These are phyloP conservation scores for Tolypocladium ovalisporum DNA, from an alignment of 2,329 filamentous ascomycete genomes.

Conservation along the genomic window DNA sequence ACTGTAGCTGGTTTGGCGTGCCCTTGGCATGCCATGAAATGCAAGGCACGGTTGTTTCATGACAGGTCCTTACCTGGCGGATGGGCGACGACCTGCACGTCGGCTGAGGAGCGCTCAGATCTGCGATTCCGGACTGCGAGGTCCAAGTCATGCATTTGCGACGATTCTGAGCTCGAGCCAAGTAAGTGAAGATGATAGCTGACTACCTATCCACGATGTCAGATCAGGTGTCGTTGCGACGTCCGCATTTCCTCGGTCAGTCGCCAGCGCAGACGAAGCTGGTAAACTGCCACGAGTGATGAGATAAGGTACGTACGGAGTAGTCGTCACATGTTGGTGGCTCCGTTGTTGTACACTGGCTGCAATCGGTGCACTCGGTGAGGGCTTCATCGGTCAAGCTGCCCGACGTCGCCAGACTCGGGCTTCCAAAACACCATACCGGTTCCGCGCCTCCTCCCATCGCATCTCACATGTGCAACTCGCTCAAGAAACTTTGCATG, in stretches of 20 bases:
- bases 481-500: background rate
- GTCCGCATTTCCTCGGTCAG: background rate
- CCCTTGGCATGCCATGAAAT: background rate
- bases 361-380: background rate
- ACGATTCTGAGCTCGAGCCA: background rate
- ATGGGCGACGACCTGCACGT: background rate
- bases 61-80: background rate
- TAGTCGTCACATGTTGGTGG: background rate
- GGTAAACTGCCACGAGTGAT: background rate
- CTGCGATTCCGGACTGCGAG: background rate
- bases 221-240: background rate
- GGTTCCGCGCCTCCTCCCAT: background rate
- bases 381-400: background rate
- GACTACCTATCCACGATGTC: background rate
- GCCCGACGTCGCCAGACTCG: background rate
- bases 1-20: background rate
- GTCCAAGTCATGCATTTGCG: background rate
- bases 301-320: background rate
- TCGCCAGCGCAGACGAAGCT: background rate
- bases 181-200: background rate
- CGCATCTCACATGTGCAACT: background rate
- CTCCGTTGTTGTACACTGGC: background rate
- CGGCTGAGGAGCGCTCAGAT: background rate
- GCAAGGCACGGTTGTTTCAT: background rate
- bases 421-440: background rate